These are phyloP conservation scores for Candida ulmi DNA, from an alignment of 805 yeast species.

Conservation along the genomic window DNA sequence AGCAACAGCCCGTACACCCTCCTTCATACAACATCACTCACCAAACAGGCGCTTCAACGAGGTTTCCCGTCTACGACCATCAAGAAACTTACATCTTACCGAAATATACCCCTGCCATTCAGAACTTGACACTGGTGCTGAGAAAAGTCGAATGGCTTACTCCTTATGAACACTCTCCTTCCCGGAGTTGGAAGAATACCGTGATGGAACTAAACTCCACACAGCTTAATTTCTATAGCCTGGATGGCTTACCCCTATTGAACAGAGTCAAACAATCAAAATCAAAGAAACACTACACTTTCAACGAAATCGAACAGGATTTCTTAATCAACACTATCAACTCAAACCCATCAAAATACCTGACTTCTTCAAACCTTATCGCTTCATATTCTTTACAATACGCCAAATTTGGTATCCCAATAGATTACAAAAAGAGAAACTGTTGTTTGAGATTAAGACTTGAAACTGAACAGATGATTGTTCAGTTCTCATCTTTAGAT, in stretches of 20 bases:
- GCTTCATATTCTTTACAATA: slow-evolving; percentile 77
- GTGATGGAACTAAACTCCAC: slow-evolving; percentile 81
- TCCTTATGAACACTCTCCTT: slow-evolving; percentile 66
- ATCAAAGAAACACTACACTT: slow-evolving; percentile 20
- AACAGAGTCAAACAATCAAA: slow-evolving; percentile 24
- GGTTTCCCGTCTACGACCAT: slow-evolving; percentile 32
- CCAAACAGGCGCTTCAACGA: slow-evolving; percentile 21
- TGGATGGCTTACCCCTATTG: slow-evolving; percentile 28
- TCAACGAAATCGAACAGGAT: slow-evolving; percentile 22
- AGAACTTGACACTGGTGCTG: slow-evolving; percentile 48
- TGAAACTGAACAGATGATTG: slow-evolving; percentile 76
- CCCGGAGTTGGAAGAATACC: slow-evolving; percentile 65
- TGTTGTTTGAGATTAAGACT: slow-evolving; percentile 69
- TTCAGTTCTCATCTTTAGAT: slow-evolving; percentile 57
- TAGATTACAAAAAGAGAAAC: slow-evolving; percentile 70
- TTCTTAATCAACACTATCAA: slow-evolving; percentile 15
- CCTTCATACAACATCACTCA: slow-evolving; percentile 22
- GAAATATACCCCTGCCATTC: slow-evolving; percentile 56
- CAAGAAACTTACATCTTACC: slow-evolving; percentile 42
- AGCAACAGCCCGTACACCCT: slow-evolving; percentile 32
- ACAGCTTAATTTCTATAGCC: slow-evolving; percentile 64
- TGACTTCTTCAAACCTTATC: slow-evolving; percentile 28
- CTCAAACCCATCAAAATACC: slow-evolving; percentile 10
- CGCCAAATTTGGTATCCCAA: slow-evolving; percentile 79
- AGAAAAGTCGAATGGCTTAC: slow-evolving; percentile 73